These are phyloP conservation scores for Sporisorium graminicola DNA, from an alignment of 1,284 basidiomycete genomes.

Conservation along the genomic window DNA sequence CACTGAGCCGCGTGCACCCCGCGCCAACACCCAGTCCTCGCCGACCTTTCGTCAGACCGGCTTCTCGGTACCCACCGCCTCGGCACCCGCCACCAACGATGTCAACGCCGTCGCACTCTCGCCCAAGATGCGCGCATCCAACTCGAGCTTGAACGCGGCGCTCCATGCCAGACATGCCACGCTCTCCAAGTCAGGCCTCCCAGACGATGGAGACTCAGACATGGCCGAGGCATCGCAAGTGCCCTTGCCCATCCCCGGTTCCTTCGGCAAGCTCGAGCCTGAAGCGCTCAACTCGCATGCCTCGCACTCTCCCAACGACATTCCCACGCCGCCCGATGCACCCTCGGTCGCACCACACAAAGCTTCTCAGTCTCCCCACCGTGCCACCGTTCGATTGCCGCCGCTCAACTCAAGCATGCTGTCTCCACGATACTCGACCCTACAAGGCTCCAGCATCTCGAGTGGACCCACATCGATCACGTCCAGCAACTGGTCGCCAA, in stretches of 20 bases:
- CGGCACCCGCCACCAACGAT: conserved; percentile 44
- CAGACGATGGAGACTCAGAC: conserved; percentile 53
- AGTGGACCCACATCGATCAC: conserved; percentile 51
- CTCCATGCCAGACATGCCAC: conserved; percentile 12
- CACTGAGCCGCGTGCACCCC: conserved; percentile 39
- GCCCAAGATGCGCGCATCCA: conserved; percentile 42
- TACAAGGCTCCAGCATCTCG: conserved; percentile 54
- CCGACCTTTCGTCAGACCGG: conserved; percentile 56
- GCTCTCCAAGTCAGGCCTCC: conserved; percentile 6
- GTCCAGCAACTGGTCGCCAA: conserved; percentile 54
- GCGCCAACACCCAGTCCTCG: conserved; percentile 46
- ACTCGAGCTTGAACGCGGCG: conserved; percentile 48
- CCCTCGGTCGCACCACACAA: conserved; percentile 34
- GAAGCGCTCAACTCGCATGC: conserved; percentile 27
- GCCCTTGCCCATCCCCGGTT: conserved; percentile 55
- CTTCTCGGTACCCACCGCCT: conserved; percentile 47
- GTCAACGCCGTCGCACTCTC: conserved; percentile 37
- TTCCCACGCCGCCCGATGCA: conserved; percentile 66
- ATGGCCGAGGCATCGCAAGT: conserved; percentile 50
- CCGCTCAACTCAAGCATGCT: conserved; percentile 46
- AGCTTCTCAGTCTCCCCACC: conserved; percentile 32
- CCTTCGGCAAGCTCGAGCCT: conserved; percentile 28
- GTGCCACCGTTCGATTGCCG: conserved; percentile 39
- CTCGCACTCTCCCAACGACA: conserved; percentile 59
- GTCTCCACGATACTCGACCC: conserved; percentile 40